phyloP scores from a whole-genome alignment of 2,329 filamentous ascomycete species.

The Neophaeococcomyces aloes region DNA sequence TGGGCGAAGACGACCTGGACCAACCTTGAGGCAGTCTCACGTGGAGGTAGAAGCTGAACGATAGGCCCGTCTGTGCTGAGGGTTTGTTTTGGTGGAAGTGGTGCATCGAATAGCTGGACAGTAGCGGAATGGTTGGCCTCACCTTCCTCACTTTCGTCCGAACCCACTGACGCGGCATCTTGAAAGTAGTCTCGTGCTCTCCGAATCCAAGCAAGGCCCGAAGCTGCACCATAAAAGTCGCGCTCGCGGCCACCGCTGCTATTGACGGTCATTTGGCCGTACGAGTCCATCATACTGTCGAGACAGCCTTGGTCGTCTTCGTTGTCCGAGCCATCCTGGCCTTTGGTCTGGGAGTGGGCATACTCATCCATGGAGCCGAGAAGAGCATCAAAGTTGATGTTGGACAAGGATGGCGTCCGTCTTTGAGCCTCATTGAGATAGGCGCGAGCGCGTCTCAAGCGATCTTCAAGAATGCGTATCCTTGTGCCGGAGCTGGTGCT shows the following conservation, averaged over 20 bases:
- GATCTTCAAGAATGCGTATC: conserved; percentile 17
- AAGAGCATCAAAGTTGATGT: conserved; percentile 13
- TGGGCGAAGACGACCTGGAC: conserved; percentile 12
- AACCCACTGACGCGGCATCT: conserved; percentile 3
- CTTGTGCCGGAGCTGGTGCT: conserved; percentile 9
- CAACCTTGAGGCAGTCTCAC: conserved; percentile 10
- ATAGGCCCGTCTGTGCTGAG: conserved; percentile 6
- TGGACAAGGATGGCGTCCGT: conserved; percentile 7
- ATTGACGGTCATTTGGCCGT: conserved; percentile 10
- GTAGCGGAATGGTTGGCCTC: conserved; percentile 4
- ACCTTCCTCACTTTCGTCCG: neutral
- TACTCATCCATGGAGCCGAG: conserved; percentile 6
- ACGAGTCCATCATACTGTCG: conserved; percentile 17
- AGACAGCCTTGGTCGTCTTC: conserved; percentile 9
- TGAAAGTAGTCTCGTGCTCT: conserved; percentile 12
- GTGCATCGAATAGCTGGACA: conserved; percentile 15
- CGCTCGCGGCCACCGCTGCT: conserved; percentile 7
- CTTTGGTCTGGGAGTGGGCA: conserved; percentile 1
- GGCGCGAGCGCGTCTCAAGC: conserved; percentile 12
- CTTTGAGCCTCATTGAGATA: conserved; percentile 10
- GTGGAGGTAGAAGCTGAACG: conserved; percentile 10
- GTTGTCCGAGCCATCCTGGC: neutral
- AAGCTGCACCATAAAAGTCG: conserved; percentile 15
- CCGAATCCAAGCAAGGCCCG: conserved; percentile 15
- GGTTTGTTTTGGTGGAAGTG: conserved; percentile 12